Conservation (phyloP, 805 yeast species). For the Candida lessepsii region DNA sequence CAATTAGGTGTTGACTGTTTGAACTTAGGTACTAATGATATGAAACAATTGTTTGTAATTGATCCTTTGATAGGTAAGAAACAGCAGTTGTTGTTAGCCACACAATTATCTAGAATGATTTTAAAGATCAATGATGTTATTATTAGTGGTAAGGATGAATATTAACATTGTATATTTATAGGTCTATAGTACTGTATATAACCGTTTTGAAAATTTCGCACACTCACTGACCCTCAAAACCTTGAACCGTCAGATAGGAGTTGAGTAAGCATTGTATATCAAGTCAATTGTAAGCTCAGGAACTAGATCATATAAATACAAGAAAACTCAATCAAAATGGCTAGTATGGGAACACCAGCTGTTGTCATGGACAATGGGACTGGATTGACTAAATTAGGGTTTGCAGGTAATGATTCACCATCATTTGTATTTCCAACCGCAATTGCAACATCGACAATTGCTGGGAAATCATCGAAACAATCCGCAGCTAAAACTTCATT, state of each 20-base stretch:
- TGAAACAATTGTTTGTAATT: constrained; percentile 91
- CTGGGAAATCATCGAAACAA: constrained; percentile 39
- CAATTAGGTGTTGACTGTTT: constrained; percentile 91
- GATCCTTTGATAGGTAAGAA: constrained; percentile 97
- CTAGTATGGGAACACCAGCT: constrained; percentile 78
- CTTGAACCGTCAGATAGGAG: neutral
- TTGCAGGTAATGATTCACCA: constrained; percentile 98
- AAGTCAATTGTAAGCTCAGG: constrained; percentile 3
- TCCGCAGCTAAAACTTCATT: constrained; percentile 45
- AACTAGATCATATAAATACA: no score
- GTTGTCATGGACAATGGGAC: constrained; percentile 99
- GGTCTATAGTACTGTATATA: constrained; percentile 7
- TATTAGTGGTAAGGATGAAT: constrained; percentile 80
- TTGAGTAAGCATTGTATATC: neutral
- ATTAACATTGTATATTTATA: constrained; percentile 27
- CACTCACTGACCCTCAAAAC: constrained; percentile 1
- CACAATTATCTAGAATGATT: constrained; percentile 97
- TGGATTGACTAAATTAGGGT: constrained; percentile 94
- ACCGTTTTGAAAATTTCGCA: neutral
- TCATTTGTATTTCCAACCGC: constrained; percentile 98
- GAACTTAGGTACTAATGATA: constrained; percentile 83
- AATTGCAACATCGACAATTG: constrained; percentile 69
- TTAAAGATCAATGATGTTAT: constrained; percentile 96
- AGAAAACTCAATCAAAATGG: no score
- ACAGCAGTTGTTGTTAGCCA: constrained; percentile 92